These are phyloP conservation scores for Gastrolobium bilobum DNA, from an alignment of 306 rosid species.

Conservation along the genomic window DNA sequence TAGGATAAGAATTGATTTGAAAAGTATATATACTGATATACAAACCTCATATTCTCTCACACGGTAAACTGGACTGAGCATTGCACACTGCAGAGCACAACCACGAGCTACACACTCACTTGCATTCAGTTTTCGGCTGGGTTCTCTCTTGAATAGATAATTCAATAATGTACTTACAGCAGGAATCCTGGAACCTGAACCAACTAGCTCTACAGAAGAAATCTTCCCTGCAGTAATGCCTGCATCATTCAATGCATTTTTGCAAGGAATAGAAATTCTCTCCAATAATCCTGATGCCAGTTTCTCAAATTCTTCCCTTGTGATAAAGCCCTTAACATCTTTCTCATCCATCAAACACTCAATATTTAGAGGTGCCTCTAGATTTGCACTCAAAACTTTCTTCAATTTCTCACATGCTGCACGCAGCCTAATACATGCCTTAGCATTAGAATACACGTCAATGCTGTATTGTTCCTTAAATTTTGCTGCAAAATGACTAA, in stretches of 20 bases:
- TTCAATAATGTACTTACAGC: slow-evolving; percentile 72
- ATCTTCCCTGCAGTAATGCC: slow-evolving; percentile 67
- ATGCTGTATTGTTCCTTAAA: slow-evolving; percentile 79
- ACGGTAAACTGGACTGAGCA: slow-evolving; percentile 89
- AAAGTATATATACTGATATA: slow-evolving; percentile 4
- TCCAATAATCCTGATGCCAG: slow-evolving; percentile 75
- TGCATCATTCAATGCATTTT: slow-evolving; percentile 74
- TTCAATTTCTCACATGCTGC: slow-evolving; percentile 94
- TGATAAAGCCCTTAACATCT: slow-evolving; percentile 91
- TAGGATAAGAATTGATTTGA: slow-evolving; percentile 33
- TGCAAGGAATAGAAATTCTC: slow-evolving; percentile 78
- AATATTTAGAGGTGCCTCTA: slow-evolving; percentile 91
- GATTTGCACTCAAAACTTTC: slow-evolving; percentile 96
- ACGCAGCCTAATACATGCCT: slow-evolving; percentile 81
- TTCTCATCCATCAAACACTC: slow-evolving; percentile 99
- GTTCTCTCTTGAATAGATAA: slow-evolving; percentile 78
- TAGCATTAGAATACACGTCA: slow-evolving; percentile 78
- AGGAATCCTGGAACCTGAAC: slow-evolving; percentile 97
- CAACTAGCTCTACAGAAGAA: slow-evolving; percentile 91
- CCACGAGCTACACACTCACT: slow-evolving; percentile 99
- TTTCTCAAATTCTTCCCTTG: slow-evolving; percentile 94
- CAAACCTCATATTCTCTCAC: slow-evolving; percentile 96
- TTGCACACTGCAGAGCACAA: slow-evolving; percentile 97
- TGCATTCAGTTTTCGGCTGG: slow-evolving; percentile 88
- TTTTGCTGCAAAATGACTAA: slow-evolving; percentile 78